Conservation (phyloP, 371 early-diverging fungal genomes). For the Actinomucor elegans region DNA sequence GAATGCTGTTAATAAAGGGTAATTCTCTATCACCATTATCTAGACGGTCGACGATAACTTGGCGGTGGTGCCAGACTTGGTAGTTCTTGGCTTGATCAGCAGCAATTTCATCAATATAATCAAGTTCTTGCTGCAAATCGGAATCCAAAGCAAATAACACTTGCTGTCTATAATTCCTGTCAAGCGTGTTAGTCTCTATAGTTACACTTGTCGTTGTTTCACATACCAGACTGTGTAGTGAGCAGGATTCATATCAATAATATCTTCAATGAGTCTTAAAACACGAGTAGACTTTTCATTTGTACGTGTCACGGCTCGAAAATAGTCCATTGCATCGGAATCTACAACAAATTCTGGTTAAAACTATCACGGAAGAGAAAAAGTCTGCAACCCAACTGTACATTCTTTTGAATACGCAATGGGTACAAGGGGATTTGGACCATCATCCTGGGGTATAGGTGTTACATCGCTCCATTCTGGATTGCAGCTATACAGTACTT, state of each 20-base stretch:
- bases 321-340: conserved; percentile 83
- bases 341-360: conserved; percentile 56
- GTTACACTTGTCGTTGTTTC: background rate
- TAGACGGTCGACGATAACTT: conserved; percentile 71
- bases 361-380: no score
- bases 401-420: conserved; percentile 88
- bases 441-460: conserved; percentile 88
- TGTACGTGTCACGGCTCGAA: conserved; percentile 74
- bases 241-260: conserved; percentile 85
- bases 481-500: conserved; percentile 25
- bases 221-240: conserved; percentile 94
- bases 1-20: conserved; percentile 64
- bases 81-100: conserved; percentile 87
- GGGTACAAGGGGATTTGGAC: conserved; percentile 83
- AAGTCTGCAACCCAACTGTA: conserved; percentile 25
- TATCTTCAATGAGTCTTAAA: conserved; percentile 73
- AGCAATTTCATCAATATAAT: conserved; percentile 71
- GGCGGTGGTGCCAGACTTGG: conserved; percentile 96
- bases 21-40: conserved; percentile 60
- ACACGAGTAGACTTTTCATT: conserved; percentile 82
- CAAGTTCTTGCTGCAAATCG: conserved; percentile 73
- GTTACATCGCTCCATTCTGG: conserved; percentile 80
- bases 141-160: conserved; percentile 63
- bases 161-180: conserved; percentile 85
- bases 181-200: no score